Evolutionary conservation across 495 filamentous ascomycete genomes (phyloP), one percentile per base, ranked within the genome.

Genomic region (Penicillium antarcticum): DNA sequence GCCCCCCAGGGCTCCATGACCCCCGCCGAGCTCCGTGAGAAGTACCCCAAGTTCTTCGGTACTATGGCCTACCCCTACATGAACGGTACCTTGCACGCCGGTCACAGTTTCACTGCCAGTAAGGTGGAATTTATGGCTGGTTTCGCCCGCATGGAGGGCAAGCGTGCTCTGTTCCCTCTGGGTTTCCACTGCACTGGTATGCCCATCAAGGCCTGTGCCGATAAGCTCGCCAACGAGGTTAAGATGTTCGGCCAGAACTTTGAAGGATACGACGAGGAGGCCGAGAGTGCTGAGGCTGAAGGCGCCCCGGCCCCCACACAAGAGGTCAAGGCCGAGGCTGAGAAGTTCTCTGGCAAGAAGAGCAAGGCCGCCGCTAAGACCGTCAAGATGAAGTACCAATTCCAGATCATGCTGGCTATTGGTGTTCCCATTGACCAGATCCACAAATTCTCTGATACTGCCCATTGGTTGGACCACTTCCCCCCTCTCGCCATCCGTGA

Each of bases 181-280:
- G 95, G 94, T 12, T 97, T 88, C 72, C 94, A 98, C 74, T 95
- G 90, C 72, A 97, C 95, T 1, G 94, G 94, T 64, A 92, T 98
- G 84, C 91, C 94, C 4, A 97, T 98, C 74, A 97, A 96, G 69
- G 91, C 94, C 4, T 95, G 88, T 63, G 92, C 94, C 21, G 94
- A 98, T 72, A 97, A 97, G 73, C 83, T 98, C 32, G 77, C 79
- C 40, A 86, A 92, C 46, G 95, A 98, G 64, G 81, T 96, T 13
- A 81, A 89, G 71, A 77, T 88, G 73, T 98, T 98, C 66, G 95
- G 94, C 18, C 71, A 85, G 63, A 82, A 88, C 59, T 98, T 98
- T 57, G 87, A 92, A 67, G 69, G 78, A 12, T 91, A 87, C 63
- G 68, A 81, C 39, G 83, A 83, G 46, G 81, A 82, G 48, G 75